A percentile compares a stretch with the other conserved stretches of the same genome.
Evolutionary conservation across 768 basidiomycete species (phyloP).

Genomic region (Leccinum uliginosum): DNA sequence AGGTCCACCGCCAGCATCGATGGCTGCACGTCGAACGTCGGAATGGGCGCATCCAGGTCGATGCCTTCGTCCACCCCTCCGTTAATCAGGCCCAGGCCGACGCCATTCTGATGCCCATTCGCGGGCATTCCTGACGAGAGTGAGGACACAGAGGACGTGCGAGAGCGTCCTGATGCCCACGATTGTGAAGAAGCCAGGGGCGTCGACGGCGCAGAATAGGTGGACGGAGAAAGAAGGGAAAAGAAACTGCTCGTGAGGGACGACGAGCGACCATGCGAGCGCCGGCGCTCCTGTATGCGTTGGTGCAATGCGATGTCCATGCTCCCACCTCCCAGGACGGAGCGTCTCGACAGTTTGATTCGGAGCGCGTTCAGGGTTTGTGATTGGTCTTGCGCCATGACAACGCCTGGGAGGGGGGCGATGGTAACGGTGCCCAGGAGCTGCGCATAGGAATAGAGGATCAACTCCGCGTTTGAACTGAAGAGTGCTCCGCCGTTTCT

Average conservation of each 20-base stretch:
- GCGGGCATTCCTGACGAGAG: conserved; percentile 4
- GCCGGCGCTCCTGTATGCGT: conserved; percentile 21
- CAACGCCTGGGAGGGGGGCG: conserved; percentile 41
- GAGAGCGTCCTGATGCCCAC: conserved; percentile 17
- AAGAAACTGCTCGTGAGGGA: conserved; percentile 50
- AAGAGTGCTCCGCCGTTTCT: conserved; percentile 46
- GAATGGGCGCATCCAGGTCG: conserved; percentile 65
- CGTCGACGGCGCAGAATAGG: conserved; percentile 23
- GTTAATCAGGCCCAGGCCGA: conserved; percentile 31
- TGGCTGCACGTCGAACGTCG: conserved; percentile 82
- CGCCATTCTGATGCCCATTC: conserved; percentile 14
- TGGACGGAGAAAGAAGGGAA: conserved; percentile 43
- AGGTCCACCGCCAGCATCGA: conserved; percentile 90
- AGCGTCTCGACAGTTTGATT: conserved; percentile 41
- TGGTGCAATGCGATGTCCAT: conserved; percentile 65
- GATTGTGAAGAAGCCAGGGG: conserved; percentile 24
- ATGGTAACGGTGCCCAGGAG: conserved; percentile 65
- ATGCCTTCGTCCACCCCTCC: conserved; percentile 40
- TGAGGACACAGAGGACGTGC: conserved; percentile 24
- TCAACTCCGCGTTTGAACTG: conserved; percentile 54
- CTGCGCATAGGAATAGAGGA: conserved; percentile 84
- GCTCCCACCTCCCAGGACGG: conserved; percentile 58
- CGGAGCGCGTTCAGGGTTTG: conserved; percentile 46
- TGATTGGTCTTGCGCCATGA: conserved; percentile 42
- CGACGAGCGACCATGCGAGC: conserved; percentile 45